Conservation (phyloP, 2,329 filamentous ascomycete species). For the Fusarium gaditjirri region DNA sequence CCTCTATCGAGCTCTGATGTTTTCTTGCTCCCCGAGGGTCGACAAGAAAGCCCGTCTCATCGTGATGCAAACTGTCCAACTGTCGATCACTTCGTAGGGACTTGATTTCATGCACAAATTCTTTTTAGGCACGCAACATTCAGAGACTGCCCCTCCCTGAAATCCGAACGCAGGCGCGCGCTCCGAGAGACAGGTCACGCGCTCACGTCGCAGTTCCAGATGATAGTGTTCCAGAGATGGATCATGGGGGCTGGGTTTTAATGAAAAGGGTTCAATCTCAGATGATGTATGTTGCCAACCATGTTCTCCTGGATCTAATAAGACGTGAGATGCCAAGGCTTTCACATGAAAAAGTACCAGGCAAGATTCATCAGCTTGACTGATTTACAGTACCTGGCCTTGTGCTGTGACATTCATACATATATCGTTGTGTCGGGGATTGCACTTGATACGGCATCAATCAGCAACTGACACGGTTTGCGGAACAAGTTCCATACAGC, state of each 20-base stretch:
- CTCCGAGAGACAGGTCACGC: conserved; percentile 17
- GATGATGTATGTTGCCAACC: background rate
- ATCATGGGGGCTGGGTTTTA: conserved; percentile 5
- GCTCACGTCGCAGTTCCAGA: conserved; percentile 19
- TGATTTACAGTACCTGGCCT: background rate
- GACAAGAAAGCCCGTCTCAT: background rate
- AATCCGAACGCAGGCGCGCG: conserved; percentile 26
- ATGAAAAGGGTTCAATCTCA: conserved; percentile 6
- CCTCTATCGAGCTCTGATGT: no score
- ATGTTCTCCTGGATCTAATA: background rate
- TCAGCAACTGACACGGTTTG: conserved; percentile 27
- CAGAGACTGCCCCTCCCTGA: background rate
- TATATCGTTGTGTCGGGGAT: conserved; percentile 23
- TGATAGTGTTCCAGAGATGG: background rate
- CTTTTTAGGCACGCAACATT: conserved; percentile 1
- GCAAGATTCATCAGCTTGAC: background rate
- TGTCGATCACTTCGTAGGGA: conserved; percentile 23
- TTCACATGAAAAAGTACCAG: background rate
- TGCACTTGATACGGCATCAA: conserved; percentile 37
- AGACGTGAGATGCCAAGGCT: background rate
- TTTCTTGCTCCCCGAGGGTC: no score
- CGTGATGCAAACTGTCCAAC: background rate
- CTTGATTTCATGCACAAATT: conserved; percentile 22
- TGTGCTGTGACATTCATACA: background rate
- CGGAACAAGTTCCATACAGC: conserved; percentile 19